phyloP scores from a whole-genome alignment of 2,329 filamentous ascomycete species.

The Nectriaceae sp. region DNA sequence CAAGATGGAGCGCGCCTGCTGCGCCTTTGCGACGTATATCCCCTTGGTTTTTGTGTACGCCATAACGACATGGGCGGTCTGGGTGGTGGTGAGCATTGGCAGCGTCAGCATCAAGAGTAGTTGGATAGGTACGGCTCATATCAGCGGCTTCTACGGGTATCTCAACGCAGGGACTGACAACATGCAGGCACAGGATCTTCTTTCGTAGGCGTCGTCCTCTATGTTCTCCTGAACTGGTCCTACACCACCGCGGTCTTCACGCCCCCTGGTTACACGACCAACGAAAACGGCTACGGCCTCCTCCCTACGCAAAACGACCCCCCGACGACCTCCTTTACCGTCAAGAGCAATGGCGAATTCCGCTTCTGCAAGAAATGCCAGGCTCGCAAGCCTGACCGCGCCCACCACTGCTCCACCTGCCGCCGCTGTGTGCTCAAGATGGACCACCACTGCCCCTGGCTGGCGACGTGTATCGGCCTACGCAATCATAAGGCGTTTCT shows the following conservation, averaged over 20 bases:
- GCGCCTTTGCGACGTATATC: conserved; percentile 75
- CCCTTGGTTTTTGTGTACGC: conserved; percentile 89
- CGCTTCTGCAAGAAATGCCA: conserved; percentile 98
- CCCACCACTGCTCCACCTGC: conserved; percentile 96
- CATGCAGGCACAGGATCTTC: conserved; percentile 56
- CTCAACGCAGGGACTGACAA: conserved; percentile 12
- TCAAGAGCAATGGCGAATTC: conserved; percentile 84
- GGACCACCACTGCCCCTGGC: conserved; percentile 99
- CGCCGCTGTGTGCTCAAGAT: conserved; percentile 95
- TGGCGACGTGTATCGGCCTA: conserved; percentile 92
- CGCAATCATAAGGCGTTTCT: conserved; percentile 96
- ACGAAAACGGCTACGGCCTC: conserved; percentile 71
- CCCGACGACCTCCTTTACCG: conserved; percentile 75
- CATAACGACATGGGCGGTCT: conserved; percentile 91
- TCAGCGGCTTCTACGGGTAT: no score
- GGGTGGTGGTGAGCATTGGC: conserved; percentile 78
- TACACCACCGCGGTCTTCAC: conserved; percentile 96
- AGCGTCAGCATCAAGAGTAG: conserved; percentile 51
- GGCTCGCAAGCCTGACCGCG: conserved; percentile 88
- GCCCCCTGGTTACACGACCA: conserved; percentile 73
- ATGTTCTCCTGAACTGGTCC: conserved; percentile 78
- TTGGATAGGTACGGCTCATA: conserved; percentile 54
- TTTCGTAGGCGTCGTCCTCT: conserved; percentile 68
- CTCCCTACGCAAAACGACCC: conserved; percentile 70
- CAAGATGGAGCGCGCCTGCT: conserved; percentile 80